Percentiles rank a stretch among this genome's conserved stretches.
phyloP scores from a whole-genome alignment of 2,329 filamentous ascomycete genomes.

The Ascochyta koolunga region DNA sequence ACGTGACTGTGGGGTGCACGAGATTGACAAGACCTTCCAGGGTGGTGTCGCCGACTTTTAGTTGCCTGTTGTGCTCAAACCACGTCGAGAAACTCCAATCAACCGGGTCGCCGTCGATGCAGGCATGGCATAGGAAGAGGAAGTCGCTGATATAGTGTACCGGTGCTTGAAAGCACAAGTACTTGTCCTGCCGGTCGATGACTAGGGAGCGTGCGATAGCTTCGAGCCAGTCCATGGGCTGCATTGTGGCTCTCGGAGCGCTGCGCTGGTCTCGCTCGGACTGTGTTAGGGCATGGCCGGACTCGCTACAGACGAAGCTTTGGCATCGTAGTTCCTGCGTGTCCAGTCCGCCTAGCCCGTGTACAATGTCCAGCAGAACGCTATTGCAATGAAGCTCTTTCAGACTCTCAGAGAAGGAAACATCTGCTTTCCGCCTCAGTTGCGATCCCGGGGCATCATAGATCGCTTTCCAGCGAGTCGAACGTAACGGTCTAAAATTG shows the following conservation, averaged over 20 bases:
- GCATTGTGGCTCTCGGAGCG: conserved; percentile 14
- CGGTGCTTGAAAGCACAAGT: conserved; percentile 35
- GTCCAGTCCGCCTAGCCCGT: conserved; percentile 34
- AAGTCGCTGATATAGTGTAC: conserved; percentile 35
- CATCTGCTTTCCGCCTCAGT: conserved; percentile 24
- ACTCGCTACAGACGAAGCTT: conserved; percentile 30
- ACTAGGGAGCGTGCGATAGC: conserved; percentile 34
- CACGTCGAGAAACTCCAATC: conserved; percentile 37
- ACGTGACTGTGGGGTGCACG: conserved; percentile 5
- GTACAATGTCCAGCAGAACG: conserved; percentile 30
- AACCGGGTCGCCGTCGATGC: conserved; percentile 23
- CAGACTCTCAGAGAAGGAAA: conserved; percentile 29
- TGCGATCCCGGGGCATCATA: conserved; percentile 36
- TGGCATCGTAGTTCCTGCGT: conserved; percentile 34
- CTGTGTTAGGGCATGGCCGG: conserved; percentile 26
- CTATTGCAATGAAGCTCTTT: conserved; percentile 34
- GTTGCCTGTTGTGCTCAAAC: conserved; percentile 31
- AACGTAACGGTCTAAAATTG: conserved; percentile 37
- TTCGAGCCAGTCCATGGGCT: conserved; percentile 27
- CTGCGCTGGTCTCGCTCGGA: conserved; percentile 3
- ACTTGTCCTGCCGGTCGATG: conserved; percentile 41
- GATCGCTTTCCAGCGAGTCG: conserved; percentile 26
- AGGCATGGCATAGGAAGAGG: conserved; percentile 32
- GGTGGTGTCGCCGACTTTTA: conserved; percentile 24
- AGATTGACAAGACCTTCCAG: conserved; percentile 23